phyloP scores from a whole-genome alignment of 2,329 filamentous ascomycete species.

The Aspergillus japonicus region DNA sequence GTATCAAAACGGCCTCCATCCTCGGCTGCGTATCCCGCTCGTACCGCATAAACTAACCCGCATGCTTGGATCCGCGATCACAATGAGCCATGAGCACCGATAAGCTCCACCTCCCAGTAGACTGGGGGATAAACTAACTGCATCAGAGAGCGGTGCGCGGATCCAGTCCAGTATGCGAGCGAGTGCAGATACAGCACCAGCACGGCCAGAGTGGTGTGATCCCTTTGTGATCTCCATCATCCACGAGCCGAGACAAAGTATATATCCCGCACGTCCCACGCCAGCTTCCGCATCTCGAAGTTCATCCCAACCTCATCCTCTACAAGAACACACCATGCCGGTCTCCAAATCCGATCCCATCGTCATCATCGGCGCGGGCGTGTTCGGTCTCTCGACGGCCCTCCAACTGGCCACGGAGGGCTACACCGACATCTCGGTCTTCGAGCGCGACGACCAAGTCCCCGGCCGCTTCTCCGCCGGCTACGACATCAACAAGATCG shows the following conservation, averaged over 20 bases:
- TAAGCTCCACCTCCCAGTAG: too few relatives aligned
- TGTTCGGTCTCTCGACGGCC: constrained; percentile 54
- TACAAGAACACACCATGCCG: neutral
- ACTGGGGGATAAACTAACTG: too few relatives aligned
- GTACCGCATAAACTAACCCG: constrained; percentile 3
- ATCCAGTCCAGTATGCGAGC: neutral
- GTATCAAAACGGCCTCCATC: too few relatives aligned
- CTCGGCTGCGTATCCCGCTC: neutral
- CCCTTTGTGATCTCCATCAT: too few relatives aligned
- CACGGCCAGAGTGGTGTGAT: too few relatives aligned
- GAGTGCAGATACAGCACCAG: neutral
- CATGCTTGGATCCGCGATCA: neutral
- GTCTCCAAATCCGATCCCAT: constrained; percentile 21
- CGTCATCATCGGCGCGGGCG: constrained; percentile 47
- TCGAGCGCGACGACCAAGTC: constrained; percentile 46
- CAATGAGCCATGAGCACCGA: too few relatives aligned
- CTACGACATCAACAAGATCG: constrained; percentile 63
- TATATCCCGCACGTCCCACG: too few relatives aligned
- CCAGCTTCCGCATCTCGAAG: too few relatives aligned
- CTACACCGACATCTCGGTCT: constrained; percentile 49
- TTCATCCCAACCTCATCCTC: too few relatives aligned
- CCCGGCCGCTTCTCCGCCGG: constrained; percentile 56
- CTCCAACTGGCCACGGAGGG: constrained; percentile 47
- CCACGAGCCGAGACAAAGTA: too few relatives aligned
- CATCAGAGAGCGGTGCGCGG: neutral